Base-by-base conservation (phyloP, 2,329 filamentous ascomycete genomes). In the Xylariaceae sp. region DNA sequence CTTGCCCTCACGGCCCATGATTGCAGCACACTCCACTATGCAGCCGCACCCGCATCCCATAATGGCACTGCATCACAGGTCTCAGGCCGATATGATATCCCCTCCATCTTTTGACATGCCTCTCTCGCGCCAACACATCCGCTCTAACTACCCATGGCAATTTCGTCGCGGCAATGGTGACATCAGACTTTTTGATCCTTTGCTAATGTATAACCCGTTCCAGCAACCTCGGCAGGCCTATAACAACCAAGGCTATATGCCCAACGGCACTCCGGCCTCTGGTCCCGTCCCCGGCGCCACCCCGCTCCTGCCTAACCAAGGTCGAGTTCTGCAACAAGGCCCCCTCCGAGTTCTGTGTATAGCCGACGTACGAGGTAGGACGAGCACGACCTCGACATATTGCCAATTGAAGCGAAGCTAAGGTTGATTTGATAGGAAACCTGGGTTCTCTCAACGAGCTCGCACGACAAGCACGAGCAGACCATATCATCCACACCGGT, bases 401-500 rank as follows among this genome's bases (percentile, higher is more conserved):
- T 23, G 13, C 26, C 27, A 15, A 7, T 45, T 57, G 39, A 29
- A 7, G 20, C 43, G 44, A 43, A 49, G 50, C 50, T 66, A 54
- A 67, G 39, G 36, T 57, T 50, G 16, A 18, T 39, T 50, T 44
- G 35, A 49, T 64, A 99, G 94, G 94, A 75, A 97, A 97, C 74
- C 80, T 99, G 64, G 86, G 88, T 76, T 97, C 94, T 63, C 81
- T 99, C 68, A 99, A 99, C 77, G 92, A 97, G 58, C 87, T 99
- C 58, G 94, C 94, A 61, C 95, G 91, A 75, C 89, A 94, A 71
- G 93, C 94, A 59, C 89, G 89, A 71, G 94, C 94, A 67, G 92
- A 97, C 76, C 92, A 97, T 77, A 96, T 99, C 74, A 92, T 99
- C 69, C 94, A 99, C 76, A 99, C 94, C 16, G 94, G 94, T 73